Base-by-base conservation (phyloP, 2,329 filamentous ascomycete genomes). In the Escovopsis sp. region DNA sequence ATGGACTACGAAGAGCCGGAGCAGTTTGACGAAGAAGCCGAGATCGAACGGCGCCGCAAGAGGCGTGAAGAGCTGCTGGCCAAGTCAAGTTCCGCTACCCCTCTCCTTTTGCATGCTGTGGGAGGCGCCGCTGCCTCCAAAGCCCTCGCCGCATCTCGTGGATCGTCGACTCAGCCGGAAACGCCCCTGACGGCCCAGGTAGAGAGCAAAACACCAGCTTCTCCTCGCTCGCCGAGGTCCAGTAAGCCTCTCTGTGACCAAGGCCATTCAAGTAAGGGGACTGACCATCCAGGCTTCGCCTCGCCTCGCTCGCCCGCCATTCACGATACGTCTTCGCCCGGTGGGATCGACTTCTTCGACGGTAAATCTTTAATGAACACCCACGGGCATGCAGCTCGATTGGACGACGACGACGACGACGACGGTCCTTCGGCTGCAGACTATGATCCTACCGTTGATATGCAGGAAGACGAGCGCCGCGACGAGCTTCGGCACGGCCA, bases 391-490 rank as follows among this genome's bases (percentile, higher is more conserved):
- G 52, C 51, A 35, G 27, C 27, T 11, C 8, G 11, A 8, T 9
- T 30, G 11, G 27, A 30, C 27, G 62, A 64, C 39, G 46, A 76
- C 48, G 27, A 30, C 27, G 62, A 64, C 39, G 46, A 76, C 48
- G 81, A 91, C 52, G 85, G 81, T 7, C 83, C 84, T 6, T 94
- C 87, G n/a, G 88, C 88, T 37, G 87, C 86, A 45, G 85, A 94
- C 59, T 94, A 94, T 57, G 85, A 94, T 55, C 88, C 88, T 1
- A 91, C 80, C 1, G 70, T 79, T 50, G 88, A 95, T 56, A 91
- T 89, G 83, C 71, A 81, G 57, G 84, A 93, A 58, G 87, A 94
- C 51, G 76, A 78, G 52, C 70, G 76, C 45, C 76, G 81, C 43
- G 77, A 84, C 52, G 78, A 79, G 49, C 69, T 76, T 51, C 73